Evolutionary conservation across 192 early-diverging fungal genomes (phyloP).

Genomic region (Coemansia sp.): DNA sequence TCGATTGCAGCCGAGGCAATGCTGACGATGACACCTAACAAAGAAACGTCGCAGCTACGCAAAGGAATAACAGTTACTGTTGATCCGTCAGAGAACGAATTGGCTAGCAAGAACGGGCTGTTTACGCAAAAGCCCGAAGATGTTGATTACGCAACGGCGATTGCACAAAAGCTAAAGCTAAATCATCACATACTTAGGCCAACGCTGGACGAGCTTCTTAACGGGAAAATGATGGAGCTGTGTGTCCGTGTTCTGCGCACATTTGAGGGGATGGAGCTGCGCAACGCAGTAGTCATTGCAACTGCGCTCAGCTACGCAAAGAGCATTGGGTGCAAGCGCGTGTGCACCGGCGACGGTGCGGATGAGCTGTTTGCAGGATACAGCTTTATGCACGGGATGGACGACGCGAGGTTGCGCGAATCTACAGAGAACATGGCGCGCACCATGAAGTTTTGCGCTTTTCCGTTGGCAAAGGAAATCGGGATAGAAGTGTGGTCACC

Average conservation of each 20-base stretch:
- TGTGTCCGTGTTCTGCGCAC: slow-evolving; percentile 58
- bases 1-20: slow-evolving; percentile 61
- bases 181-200: slow-evolving; percentile 55
- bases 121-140: slow-evolving; percentile 56
- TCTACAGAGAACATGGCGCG: slow-evolving; percentile 57
- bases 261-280: slow-evolving; percentile 74
- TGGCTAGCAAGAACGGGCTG: slow-evolving; percentile 7
- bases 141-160: slow-evolving; percentile 53
- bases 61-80: slow-evolving; percentile 58
- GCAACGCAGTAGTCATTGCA: slow-evolving; percentile 63
- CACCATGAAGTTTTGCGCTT: slow-evolving; percentile 58
- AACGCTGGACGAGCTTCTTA: slow-evolving; percentile 38
- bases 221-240: slow-evolving; percentile 51
- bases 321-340: slow-evolving; percentile 43
- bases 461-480: slow-evolving; percentile 51
- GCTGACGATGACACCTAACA: slow-evolving; percentile 1
- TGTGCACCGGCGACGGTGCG: slow-evolving; percentile 67
- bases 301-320: slow-evolving; percentile 52
- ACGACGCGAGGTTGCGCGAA: slow-evolving; percentile 41
- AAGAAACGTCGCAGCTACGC: slow-evolving; percentile 25
- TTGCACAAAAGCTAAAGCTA: slow-evolving; percentile 52
- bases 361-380: slow-evolving; percentile 77
- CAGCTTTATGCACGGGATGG: slow-evolving; percentile 60
- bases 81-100: slow-evolving; percentile 11
- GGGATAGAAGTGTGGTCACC: slow-evolving; percentile 56